Conservation (phyloP, 768 basidiomycete genomes). For the Rossbeevera mucosa region DNA sequence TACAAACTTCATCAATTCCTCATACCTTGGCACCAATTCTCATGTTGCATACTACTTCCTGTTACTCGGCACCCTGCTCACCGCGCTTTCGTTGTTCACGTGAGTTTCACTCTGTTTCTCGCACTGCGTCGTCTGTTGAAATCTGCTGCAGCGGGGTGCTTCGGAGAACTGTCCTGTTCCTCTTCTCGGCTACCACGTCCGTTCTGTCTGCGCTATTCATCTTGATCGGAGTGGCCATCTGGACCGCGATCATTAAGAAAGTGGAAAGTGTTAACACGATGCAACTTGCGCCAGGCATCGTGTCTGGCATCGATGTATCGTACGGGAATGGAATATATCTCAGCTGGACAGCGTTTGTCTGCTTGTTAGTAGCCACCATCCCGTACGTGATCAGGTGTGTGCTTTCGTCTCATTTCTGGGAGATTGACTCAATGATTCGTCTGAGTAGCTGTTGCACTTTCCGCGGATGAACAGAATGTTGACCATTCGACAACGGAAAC, state of each 20-base stretch:
- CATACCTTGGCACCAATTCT: slow-evolving; percentile 58
- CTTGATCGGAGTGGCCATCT: slow-evolving; percentile 66
- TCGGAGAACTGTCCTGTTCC: slow-evolving; percentile 61
- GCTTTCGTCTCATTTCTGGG: neutral
- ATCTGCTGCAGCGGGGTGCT: slow-evolving; percentile 51
- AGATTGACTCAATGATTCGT: neutral
- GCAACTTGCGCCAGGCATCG: slow-evolving; percentile 37
- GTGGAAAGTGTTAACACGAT: slow-evolving; percentile 54
- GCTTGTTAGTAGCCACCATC: slow-evolving; percentile 57
- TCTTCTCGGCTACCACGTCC: slow-evolving; percentile 61
- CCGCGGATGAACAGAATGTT: slow-evolving; percentile 50
- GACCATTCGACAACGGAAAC: slow-evolving; percentile 19
- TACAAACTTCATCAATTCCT: slow-evolving; percentile 55
- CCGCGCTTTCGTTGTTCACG: slow-evolving; percentile 63
- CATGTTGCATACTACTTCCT: slow-evolving; percentile 73
- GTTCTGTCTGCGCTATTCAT: slow-evolving; percentile 57
- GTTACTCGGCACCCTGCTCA: slow-evolving; percentile 64
- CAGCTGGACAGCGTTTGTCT: slow-evolving; percentile 71
- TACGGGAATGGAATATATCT: slow-evolving; percentile 60
- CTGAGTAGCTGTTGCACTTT: slow-evolving; percentile 71
- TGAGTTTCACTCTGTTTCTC: slow-evolving; percentile 34
- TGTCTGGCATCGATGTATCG: slow-evolving; percentile 61
- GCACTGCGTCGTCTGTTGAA: slow-evolving; percentile 1
- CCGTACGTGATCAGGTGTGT: slow-evolving; percentile 77
- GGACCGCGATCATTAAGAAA: slow-evolving; percentile 72